Percentiles rank a stretch among this genome's conserved stretches.
These are phyloP conservation scores for Pestalotiopsis sp. DNA, from an alignment of 2,329 filamentous ascomycete species.

Conservation along the genomic window DNA sequence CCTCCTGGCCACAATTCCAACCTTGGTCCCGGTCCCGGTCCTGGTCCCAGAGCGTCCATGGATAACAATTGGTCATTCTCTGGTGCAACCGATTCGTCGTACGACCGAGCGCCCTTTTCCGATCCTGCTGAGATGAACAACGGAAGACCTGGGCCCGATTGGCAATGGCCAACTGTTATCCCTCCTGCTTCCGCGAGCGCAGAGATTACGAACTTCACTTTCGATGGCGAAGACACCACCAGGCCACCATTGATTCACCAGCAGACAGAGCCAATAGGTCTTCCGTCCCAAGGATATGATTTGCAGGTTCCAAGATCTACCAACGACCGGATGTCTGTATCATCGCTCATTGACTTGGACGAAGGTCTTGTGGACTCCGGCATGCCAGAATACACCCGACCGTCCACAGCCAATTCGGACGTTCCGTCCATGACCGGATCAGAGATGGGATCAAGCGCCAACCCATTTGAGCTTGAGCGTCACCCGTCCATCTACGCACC, in stretches of 20 bases:
- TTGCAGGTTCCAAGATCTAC: conserved; percentile 37
- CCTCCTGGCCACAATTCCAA: background rate
- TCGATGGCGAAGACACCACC: conserved; percentile 35
- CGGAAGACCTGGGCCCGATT: conserved; percentile 56
- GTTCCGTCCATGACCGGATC: conserved; percentile 58
- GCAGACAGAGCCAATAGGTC: conserved; percentile 50
- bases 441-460: conserved; percentile 54
- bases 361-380: conserved; percentile 49
- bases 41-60: conserved; percentile 45
- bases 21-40: background rate
- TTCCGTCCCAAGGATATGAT: conserved; percentile 45
- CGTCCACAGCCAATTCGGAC: conserved; percentile 64
- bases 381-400: conserved; percentile 47
- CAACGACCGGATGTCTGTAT: conserved; percentile 43
- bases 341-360: conserved; percentile 54
- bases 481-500: conserved; percentile 58
- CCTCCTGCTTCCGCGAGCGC: conserved; percentile 56
- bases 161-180: conserved; percentile 60
- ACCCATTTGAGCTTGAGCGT: conserved; percentile 65
- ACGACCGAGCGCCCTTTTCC: conserved; percentile 53
- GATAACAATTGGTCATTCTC: conserved; percentile 51
- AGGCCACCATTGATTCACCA: conserved; percentile 53
- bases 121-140: conserved; percentile 59
- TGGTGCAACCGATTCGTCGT: conserved; percentile 43
- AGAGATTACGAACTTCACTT: conserved; percentile 54